Conservation (phyloP, 108 stramenopile genomes). For the Conticribra weissflogii region DNA sequence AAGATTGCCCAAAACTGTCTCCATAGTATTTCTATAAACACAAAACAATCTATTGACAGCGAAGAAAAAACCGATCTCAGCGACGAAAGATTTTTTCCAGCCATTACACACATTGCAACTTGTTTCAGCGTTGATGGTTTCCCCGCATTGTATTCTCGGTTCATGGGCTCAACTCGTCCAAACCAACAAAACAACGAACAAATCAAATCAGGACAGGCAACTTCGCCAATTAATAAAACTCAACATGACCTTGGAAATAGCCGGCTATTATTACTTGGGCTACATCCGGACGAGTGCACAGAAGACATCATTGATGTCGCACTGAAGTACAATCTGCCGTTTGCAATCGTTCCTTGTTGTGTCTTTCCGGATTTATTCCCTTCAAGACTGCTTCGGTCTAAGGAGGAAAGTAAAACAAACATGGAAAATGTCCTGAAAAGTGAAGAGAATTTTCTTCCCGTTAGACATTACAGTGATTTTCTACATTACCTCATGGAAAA, state of each 20-base stretch:
- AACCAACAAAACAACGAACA: background rate
- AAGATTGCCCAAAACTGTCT: too few relatives aligned
- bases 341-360: slow-evolving; percentile 74
- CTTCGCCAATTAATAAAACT: background rate
- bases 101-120: background rate
- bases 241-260: background rate
- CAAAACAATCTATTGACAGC: background rate
- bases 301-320: slow-evolving; percentile 77
- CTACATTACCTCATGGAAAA: slow-evolving; percentile 61
- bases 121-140: background rate
- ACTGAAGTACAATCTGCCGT: slow-evolving; percentile 44
- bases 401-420: background rate
- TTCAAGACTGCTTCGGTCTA: slow-evolving; percentile 11
- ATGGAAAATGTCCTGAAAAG: background rate
- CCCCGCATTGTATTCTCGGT: background rate
- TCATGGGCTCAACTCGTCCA: background rate
- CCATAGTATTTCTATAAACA: slow-evolving; percentile 1
- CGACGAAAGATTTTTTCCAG: background rate
- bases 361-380: slow-evolving; percentile 70
- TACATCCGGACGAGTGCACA: slow-evolving; percentile 76
- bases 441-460: slow-evolving; percentile 23
- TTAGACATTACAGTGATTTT: slow-evolving; percentile 63
- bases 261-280: slow-evolving; percentile 55
- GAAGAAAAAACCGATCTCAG: background rate
- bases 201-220: background rate